Evolutionary conservation across 305 asterid species (phyloP).

Genomic region (Solanum hybrid): DNA sequence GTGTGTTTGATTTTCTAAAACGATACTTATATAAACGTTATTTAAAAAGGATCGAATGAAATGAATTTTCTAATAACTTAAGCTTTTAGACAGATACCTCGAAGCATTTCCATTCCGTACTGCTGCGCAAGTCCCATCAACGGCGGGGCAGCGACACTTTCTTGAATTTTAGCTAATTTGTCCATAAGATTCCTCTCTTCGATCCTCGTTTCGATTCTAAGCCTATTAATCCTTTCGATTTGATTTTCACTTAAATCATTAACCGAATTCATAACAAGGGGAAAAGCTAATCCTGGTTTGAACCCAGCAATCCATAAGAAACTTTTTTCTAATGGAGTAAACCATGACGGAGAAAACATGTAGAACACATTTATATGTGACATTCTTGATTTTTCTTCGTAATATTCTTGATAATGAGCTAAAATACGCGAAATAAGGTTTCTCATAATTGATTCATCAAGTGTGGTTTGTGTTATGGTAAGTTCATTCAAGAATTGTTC

Average conservation of each 20-base stretch:
- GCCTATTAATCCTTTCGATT: neutral
- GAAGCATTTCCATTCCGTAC: neutral
- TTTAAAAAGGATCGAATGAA: no score
- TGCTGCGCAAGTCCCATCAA: constrained; percentile 4
- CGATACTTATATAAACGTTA: no score
- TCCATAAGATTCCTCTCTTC: constrained; percentile 4
- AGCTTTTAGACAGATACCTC: neutral
- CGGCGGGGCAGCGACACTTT: constrained; percentile 37
- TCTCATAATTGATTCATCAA: neutral
- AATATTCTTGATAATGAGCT: constrained; percentile 28
- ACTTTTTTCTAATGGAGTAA: constrained; percentile 28
- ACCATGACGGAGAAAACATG: constrained; percentile 40
- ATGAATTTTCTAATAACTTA: neutral
- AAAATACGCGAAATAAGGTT: constrained; percentile 9
- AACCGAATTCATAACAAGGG: constrained; percentile 6
- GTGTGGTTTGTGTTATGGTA: neutral
- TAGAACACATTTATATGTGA: constrained; percentile 24
- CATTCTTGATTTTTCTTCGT: constrained; percentile 19
- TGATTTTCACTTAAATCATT: constrained; percentile 16
- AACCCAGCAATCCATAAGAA: constrained; percentile 37
- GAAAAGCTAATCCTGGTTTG: constrained; percentile 20
- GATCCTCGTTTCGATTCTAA: constrained; percentile 5
- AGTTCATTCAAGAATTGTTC: constrained; percentile 13
- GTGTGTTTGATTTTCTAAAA: no score
- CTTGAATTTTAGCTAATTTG: constrained; percentile 39